Evolutionary conservation across 306 rosid species (phyloP), one percentile per base, ranked within the genome.

Genomic region (Sechiopsis laciniata): DNA sequence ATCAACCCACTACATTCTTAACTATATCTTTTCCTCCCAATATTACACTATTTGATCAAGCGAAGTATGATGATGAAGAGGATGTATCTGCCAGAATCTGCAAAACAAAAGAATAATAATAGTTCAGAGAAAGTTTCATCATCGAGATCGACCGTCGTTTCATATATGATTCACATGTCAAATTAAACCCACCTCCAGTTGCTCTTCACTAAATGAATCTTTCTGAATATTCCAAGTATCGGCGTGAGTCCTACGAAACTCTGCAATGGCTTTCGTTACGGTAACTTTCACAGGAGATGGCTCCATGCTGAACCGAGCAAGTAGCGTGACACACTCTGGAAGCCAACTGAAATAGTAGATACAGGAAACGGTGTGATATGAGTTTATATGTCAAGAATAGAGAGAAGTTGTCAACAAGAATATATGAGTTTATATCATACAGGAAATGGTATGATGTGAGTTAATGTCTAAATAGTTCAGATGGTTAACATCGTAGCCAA

Each of bases 61-160:
- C 98, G 70, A 94, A 94, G 83, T 94, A 94, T 8, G 96, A 94
- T 21, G 98, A 90, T 20, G 98, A 94, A 7, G 98, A 90, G 14
- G 98, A 87, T 37, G 97, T 94, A 80, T 94, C 99, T 9, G 96
- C 99, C 83, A 94, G 88, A 82, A 94, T 88, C 99, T 94, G 99
- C 78, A 62, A 59, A 51, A 15, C 58, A 68, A 15, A 65, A 16
- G 55, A 76, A 37, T 50, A 59, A 37, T 50, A 59, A 55, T 46
- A 32, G 51, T 4, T 56, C 59, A 32, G 29, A n/a, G 2, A 76
- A 13, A 58, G 71, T 24, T 46, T 29, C 24, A 72, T 53, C 5
- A 0, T 10, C 55, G 4, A 53, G 2, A 59, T 61, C n/a, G 52
- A 53, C 50, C 6, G 4, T 37, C 51, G 51, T 46, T 46, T 46